Base-by-base conservation (phyloP, 768 basidiomycete species). In the Vararia minispora region DNA sequence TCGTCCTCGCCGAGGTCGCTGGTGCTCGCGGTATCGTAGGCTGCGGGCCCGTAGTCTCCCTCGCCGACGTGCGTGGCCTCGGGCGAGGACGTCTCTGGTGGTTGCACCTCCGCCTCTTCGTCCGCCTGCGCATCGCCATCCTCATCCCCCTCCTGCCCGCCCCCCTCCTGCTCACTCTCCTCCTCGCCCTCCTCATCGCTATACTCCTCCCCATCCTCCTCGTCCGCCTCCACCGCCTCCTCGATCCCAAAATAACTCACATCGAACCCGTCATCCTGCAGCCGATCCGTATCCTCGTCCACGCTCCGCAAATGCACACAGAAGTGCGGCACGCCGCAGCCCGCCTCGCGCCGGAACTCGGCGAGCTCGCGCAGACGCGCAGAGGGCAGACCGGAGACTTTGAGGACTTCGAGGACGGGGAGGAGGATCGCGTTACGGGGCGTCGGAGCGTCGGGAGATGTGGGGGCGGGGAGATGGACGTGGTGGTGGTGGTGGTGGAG, bases 221-320 rank as follows among this genome's bases (percentile, higher is more conserved):
- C 39, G 14, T 36, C 40, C 24, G n/a, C 33, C 5, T 42, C 44
- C 2, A 44, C 46, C 13, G 36, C 39, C 4, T 32, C 38, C 17
- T 41, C 46, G 22, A 36, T 37, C 12, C 18, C 17, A 34, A 43
- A 43, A 17, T 39, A 39, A 11, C 40, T 28, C 25, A 38, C 16
- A 5, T 40, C 37, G 11, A 18, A n/a, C 6, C 23, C 13, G 7
- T 22, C 26, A 17, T 28, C 7, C 21, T 28, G 14, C 7, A 44
- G 20, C 10, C 22, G 16, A 35, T 37, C 23, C 44, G 28, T 33
- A 6, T 28, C 35, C 21, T 17, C 27, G 18, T 26, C 17, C 6
- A 16, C 13, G 13, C 20, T 9, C 22, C 30, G 36, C n/a, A 23
- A n/a, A 17, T 35, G 34, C 16, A 42, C 41, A 12, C 29, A 13